Evolutionary conservation across 2,329 filamentous ascomycete genomes (phyloP).

Genomic region (Aspergillus fijiensis): DNA sequence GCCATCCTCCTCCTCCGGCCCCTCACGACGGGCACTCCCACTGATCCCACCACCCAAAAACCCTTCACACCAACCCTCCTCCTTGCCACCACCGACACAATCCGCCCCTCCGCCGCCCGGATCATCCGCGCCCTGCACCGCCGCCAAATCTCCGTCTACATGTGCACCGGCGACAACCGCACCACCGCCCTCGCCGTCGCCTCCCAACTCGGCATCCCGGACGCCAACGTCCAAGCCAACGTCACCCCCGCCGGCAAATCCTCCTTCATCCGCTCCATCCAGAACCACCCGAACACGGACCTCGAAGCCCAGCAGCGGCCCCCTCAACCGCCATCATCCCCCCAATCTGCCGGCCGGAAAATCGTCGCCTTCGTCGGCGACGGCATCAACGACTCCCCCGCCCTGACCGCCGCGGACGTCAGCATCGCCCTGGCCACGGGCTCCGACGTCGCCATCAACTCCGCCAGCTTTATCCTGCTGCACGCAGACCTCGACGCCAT

Average conservation of each 20-base stretch:
- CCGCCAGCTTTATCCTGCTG: slow-evolving; percentile 77
- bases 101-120: slow-evolving; percentile 68
- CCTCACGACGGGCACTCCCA: neutral
- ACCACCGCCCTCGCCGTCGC: slow-evolving; percentile 81
- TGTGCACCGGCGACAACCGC: slow-evolving; percentile 90
- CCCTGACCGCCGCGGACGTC: slow-evolving; percentile 75
- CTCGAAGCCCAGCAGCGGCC: slow-evolving; percentile 5
- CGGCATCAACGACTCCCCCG: slow-evolving; percentile 82
- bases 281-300: slow-evolving; percentile 20
- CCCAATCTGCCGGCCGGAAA: slow-evolving; percentile 37
- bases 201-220: slow-evolving; percentile 69
- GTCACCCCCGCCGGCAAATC: slow-evolving; percentile 81
- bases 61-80: slow-evolving; percentile 56
- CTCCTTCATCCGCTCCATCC: slow-evolving; percentile 41
- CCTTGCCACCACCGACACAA: slow-evolving; percentile 76
- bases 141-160: slow-evolving; percentile 74
- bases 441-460: slow-evolving; percentile 78
- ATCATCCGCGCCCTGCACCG: slow-evolving; percentile 66
- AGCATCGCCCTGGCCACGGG: slow-evolving; percentile 80
- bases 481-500: slow-evolving; percentile 68
- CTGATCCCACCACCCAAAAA: neutral
- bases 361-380: slow-evolving; percentile 83
- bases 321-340: neutral
- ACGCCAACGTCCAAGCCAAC: slow-evolving; percentile 75
- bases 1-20: slow-evolving; percentile 43